Percentiles rank a stretch among this genome's conserved stretches.
These are phyloP conservation scores for Xerocomus spinulosus DNA, from an alignment of 768 basidiomycete species.

Conservation along the genomic window DNA sequence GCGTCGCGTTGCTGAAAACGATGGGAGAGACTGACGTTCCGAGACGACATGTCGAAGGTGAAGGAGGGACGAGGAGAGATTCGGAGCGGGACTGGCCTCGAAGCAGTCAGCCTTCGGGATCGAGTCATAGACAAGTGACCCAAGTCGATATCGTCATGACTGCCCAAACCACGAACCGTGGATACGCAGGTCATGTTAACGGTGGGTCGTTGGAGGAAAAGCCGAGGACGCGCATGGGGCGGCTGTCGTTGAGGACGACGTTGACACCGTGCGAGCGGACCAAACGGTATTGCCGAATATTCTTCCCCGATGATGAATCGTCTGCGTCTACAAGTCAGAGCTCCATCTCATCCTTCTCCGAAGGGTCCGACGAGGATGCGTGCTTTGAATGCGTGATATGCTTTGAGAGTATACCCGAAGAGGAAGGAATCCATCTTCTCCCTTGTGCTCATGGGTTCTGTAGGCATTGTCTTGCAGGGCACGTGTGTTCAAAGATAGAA, in stretches of 20 bases:
- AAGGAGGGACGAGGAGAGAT: background rate
- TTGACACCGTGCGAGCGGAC: conserved; percentile 16
- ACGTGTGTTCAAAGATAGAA: conserved; percentile 43
- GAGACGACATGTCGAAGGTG: conserved; percentile 14
- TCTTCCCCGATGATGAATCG: conserved; percentile 14
- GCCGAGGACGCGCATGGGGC: background rate
- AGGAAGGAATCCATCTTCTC: conserved; percentile 36
- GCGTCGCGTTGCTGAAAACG: conserved; percentile 41
- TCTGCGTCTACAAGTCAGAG: background rate
- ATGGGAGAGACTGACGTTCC: conserved; percentile 37
- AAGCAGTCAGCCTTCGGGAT: background rate
- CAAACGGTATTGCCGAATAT: conserved; percentile 27
- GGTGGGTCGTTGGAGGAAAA: conserved; percentile 3
- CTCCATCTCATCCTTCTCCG: background rate
- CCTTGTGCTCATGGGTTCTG: conserved; percentile 53
- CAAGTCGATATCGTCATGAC: background rate
- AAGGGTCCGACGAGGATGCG: conserved; percentile 6
- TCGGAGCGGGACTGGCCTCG: background rate
- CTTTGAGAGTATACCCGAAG: conserved; percentile 41
- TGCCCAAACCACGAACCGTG: background rate
- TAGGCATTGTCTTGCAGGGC: conserved; percentile 42
- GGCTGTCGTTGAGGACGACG: background rate
- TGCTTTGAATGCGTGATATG: conserved; percentile 53
- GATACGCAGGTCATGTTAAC: background rate
- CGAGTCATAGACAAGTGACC: conserved; percentile 1